Percentiles rank a stretch among this genome's conserved stretches.
phyloP scores from a whole-genome alignment of 192 early-diverging fungal genomes.

The Allomyces javanicus region DNA sequence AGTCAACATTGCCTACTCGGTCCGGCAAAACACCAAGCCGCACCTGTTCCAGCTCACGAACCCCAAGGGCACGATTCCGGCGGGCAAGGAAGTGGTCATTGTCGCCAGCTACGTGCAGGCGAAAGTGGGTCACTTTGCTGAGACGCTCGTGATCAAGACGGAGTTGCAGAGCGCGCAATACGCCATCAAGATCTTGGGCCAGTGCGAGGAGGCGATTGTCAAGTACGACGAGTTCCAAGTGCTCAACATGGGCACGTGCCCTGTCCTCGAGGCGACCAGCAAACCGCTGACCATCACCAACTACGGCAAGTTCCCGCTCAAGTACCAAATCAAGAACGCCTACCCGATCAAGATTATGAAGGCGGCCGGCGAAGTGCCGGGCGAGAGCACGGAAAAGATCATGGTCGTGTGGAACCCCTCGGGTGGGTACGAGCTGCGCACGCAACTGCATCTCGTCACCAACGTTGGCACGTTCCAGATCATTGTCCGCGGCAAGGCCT shows the following conservation, averaged over 20 bases:
- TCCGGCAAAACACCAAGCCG: constrained; percentile 24
- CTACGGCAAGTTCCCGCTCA: constrained; percentile 32
- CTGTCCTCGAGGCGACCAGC: constrained; percentile 29
- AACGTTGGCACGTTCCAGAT: constrained; percentile 40
- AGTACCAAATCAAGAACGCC: constrained; percentile 19
- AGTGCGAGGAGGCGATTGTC: constrained; percentile 40
- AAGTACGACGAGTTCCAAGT: constrained; percentile 34
- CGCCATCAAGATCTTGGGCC: constrained; percentile 20
- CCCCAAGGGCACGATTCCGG: constrained; percentile 22
- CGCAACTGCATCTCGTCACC: constrained; percentile 25
- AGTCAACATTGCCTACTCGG: constrained; percentile 26
- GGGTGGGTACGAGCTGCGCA: constrained; percentile 38
- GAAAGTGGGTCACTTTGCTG: constrained; percentile 27
- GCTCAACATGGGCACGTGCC: constrained; percentile 35
- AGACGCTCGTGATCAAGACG: constrained; percentile 24
- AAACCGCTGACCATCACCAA: constrained; percentile 26
- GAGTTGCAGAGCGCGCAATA: constrained; percentile 35
- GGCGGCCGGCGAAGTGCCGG: constrained; percentile 16
- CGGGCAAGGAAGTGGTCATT: constrained; percentile 19
- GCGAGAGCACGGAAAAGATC: constrained; percentile 17
- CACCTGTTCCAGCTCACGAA: constrained; percentile 28
- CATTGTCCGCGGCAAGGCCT: constrained; percentile 30
- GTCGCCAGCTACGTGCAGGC: constrained; percentile 23
- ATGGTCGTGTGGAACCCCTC: constrained; percentile 33
- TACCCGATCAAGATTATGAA: constrained; percentile 37